Percentiles rank a stretch among this genome's conserved stretches.
phyloP scores from a whole-genome alignment of 2,329 filamentous ascomycete species.

The Fonsecaea monophora region DNA sequence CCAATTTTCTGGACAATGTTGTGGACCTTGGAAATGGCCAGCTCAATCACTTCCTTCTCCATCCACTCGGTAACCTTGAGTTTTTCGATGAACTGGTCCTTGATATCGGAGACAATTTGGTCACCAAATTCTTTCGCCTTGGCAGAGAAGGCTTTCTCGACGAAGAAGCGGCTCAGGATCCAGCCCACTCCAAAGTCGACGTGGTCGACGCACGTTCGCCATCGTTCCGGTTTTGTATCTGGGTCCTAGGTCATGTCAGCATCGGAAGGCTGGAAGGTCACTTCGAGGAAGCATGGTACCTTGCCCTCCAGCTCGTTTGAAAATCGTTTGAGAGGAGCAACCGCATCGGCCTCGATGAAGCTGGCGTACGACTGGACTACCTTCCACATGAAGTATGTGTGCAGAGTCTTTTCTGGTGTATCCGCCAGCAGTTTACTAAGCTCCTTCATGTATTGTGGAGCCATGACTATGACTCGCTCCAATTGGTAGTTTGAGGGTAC shows the following conservation, averaged over 20 bases:
- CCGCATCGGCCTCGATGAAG: slow-evolving; percentile 64
- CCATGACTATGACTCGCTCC: slow-evolving; percentile 64
- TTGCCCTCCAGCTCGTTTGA: slow-evolving; percentile 66
- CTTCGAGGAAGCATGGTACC: slow-evolving; percentile 27
- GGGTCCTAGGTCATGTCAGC: slow-evolving; percentile 52
- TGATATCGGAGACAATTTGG: slow-evolving; percentile 73
- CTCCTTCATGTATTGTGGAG: slow-evolving; percentile 66
- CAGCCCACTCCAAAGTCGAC: slow-evolving; percentile 68
- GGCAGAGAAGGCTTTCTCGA: slow-evolving; percentile 69
- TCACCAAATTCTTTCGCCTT: slow-evolving; percentile 71
- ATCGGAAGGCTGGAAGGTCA: not conserved
- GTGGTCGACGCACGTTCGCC: slow-evolving; percentile 68
- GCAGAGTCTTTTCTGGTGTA: slow-evolving; percentile 62
- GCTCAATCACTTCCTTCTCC: slow-evolving; percentile 64
- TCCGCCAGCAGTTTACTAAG: slow-evolving; percentile 63
- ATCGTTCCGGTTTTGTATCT: slow-evolving; percentile 67
- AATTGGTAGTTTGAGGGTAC: slow-evolving; percentile 59
- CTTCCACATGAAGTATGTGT: slow-evolving; percentile 71
- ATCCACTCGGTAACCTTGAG: slow-evolving; percentile 69
- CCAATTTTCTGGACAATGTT: slow-evolving; percentile 73
- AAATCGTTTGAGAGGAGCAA: slow-evolving; percentile 67
- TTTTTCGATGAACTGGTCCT: slow-evolving; percentile 68
- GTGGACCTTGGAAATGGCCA: slow-evolving; percentile 69
- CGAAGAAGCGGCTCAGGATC: slow-evolving; percentile 74
- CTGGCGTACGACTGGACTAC: slow-evolving; percentile 61